Evolutionary conservation across 345 rosid genomes (phyloP).

Genomic region (Geranium rotundifolium): DNA sequence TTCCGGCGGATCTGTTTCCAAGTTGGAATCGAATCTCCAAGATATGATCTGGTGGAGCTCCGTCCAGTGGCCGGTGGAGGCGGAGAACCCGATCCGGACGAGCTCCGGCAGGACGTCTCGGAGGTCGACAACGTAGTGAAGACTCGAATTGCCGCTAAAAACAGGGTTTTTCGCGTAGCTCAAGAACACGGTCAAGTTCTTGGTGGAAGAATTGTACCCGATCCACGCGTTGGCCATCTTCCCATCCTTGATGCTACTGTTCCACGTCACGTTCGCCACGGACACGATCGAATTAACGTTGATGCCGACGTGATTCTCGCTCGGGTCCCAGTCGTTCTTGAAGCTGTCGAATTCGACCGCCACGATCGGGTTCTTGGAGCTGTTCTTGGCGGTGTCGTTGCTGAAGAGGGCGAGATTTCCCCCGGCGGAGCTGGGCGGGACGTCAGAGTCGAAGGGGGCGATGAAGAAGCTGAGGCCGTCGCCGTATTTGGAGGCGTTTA

Average conservation of each 20-base stretch:
- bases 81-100: constrained; percentile 42
- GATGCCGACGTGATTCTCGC: constrained; percentile 41
- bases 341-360: constrained; percentile 50
- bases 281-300: constrained; percentile 40
- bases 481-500: constrained; percentile 11
- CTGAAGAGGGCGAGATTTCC: constrained; percentile 38
- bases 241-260: constrained; percentile 27
- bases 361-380: constrained; percentile 21
- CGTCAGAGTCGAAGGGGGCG: constrained; percentile 27
- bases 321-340: constrained; percentile 30
- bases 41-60: constrained; percentile 26
- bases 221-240: constrained; percentile 36
- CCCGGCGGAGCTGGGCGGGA: constrained; percentile 31
- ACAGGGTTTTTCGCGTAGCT: constrained; percentile 28
- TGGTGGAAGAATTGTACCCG: constrained; percentile 33
- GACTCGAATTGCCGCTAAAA: constrained; percentile 20
- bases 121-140: constrained; percentile 27
- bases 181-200: constrained; percentile 36
- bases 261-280: constrained; percentile 19
- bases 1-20: constrained; percentile 10
- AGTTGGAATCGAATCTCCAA: constrained; percentile 33
- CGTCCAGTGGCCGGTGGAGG: constrained; percentile 28
- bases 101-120: constrained; percentile 25
- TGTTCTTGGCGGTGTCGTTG: constrained; percentile 1
- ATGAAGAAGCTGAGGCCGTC: constrained; percentile 45